phyloP scores from a whole-genome alignment of 1,139 yeast genomes.

The Geotrichum australiense region DNA sequence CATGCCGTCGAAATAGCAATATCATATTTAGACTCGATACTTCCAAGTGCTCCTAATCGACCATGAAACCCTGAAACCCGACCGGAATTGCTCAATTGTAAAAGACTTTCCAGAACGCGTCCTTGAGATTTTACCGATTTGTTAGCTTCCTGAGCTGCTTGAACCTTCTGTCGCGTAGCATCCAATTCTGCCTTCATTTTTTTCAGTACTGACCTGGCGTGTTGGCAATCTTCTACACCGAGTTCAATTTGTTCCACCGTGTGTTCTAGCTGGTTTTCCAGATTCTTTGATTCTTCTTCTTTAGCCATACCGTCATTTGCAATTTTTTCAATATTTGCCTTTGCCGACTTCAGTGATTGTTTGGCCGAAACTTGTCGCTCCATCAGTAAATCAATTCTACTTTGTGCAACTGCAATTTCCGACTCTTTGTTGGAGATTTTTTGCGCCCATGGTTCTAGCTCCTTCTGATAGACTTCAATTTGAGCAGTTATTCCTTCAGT shows the following conservation, averaged over 20 bases:
- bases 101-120: conserved; percentile 63
- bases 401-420: conserved; percentile 55
- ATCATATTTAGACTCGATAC: conserved; percentile 81
- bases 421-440: conserved; percentile 60
- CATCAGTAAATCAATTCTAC: conserved; percentile 55
- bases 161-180: conserved; percentile 52
- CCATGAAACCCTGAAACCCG: conserved; percentile 84
- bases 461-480: conserved; percentile 55
- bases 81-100: conserved; percentile 69
- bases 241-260: conserved; percentile 47
- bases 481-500: conserved; percentile 59
- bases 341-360: conserved; percentile 43
- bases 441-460: conserved; percentile 79
- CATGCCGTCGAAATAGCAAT: conserved; percentile 94
- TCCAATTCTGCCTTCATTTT: conserved; percentile 50
- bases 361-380: conserved; percentile 43
- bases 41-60: conserved; percentile 83
- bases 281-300: conserved; percentile 39
- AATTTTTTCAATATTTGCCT: conserved; percentile 43
- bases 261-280: conserved; percentile 42
- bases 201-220: conserved; percentile 44
- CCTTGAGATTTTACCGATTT: conserved; percentile 59
- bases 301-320: conserved; percentile 49
- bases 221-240: conserved; percentile 53
- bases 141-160: conserved; percentile 56